These are phyloP conservation scores for Hippophae gyantsensis DNA, from an alignment of 306 rosid genomes.

Conservation along the genomic window DNA sequence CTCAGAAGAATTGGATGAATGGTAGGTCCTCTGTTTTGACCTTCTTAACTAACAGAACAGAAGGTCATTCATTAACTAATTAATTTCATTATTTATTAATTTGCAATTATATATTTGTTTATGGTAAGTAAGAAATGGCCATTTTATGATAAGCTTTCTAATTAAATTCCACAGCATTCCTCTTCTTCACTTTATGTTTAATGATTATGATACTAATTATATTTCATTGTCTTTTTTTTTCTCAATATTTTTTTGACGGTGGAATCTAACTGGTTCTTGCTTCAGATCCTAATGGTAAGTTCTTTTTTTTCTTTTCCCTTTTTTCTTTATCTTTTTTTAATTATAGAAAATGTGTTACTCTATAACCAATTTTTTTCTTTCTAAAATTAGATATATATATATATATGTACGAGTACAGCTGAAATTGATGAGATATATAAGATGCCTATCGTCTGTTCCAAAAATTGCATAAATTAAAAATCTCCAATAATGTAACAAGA, in stretches of 20 bases:
- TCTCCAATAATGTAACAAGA: no score
- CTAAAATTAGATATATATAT: no score
- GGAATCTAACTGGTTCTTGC: slow-evolving; percentile 14
- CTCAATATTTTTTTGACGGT: slow-evolving; percentile 11
- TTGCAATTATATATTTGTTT: background rate
- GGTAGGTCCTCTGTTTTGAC: slow-evolving; percentile 35
- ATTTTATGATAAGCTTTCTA: slow-evolving; percentile 4
- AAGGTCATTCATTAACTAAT: background rate
- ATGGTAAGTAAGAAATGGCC: slow-evolving; percentile 21
- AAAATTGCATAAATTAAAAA: no score
- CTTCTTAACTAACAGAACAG: no score
- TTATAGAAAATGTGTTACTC: no score
- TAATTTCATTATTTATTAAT: no score
- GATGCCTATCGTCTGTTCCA: no score
- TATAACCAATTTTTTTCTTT: no score
- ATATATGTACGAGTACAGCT: no score
- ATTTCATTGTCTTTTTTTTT: background rate
- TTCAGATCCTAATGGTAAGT: slow-evolving; percentile 90
- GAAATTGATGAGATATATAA: no score
- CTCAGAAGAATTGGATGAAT: slow-evolving; percentile 66
- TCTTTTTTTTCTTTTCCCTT: background rate
- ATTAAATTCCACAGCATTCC: background rate
- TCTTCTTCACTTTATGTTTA: background rate
- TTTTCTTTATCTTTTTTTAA: background rate
- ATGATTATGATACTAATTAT: slow-evolving; percentile 13